These are phyloP conservation scores for Gossypioides kirkii DNA, from an alignment of 345 rosid species.

Conservation along the genomic window DNA sequence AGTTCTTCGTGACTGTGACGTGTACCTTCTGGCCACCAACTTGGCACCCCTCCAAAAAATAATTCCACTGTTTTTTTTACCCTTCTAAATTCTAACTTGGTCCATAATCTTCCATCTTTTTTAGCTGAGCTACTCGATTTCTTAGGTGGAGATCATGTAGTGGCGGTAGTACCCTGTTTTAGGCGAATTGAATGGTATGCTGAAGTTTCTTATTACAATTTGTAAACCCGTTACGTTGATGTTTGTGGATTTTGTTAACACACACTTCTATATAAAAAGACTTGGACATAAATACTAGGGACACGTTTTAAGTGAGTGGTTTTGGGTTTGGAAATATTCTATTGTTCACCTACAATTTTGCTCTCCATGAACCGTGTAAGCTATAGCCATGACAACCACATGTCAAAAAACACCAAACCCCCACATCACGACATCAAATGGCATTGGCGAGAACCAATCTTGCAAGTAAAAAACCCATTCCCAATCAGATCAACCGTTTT, in stretches of 20 bases:
- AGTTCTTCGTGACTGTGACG: slow-evolving; percentile 19
- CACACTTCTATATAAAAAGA: background rate
- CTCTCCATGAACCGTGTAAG: slow-evolving; percentile 11
- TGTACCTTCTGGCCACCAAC: slow-evolving; percentile 21
- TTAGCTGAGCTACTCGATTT: background rate
- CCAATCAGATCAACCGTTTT: background rate
- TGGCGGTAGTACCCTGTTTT: background rate
- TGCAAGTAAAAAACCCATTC: background rate
- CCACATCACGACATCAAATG: background rate
- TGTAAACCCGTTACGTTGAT: background rate
- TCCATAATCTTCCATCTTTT: background rate
- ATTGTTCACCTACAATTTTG: background rate
- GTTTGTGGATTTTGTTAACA: background rate
- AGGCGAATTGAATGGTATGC: background rate
- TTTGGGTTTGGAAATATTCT: slow-evolving; percentile 4
- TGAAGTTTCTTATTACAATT: background rate
- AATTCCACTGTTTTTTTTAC: background rate
- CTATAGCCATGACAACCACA: slow-evolving; percentile 8
- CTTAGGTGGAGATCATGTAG: background rate
- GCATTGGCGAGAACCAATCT: slow-evolving; percentile 10
- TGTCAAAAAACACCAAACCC: slow-evolving; percentile 4
- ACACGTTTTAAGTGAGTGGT: background rate
- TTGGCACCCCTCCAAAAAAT: no score
- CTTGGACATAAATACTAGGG: background rate
- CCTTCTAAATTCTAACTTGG: background rate